A percentile compares a stretch with the other conserved stretches of the same genome.
These are phyloP conservation scores for Pythium sukuiense DNA, from an alignment of 352 stramenopile species.

Conservation along the genomic window DNA sequence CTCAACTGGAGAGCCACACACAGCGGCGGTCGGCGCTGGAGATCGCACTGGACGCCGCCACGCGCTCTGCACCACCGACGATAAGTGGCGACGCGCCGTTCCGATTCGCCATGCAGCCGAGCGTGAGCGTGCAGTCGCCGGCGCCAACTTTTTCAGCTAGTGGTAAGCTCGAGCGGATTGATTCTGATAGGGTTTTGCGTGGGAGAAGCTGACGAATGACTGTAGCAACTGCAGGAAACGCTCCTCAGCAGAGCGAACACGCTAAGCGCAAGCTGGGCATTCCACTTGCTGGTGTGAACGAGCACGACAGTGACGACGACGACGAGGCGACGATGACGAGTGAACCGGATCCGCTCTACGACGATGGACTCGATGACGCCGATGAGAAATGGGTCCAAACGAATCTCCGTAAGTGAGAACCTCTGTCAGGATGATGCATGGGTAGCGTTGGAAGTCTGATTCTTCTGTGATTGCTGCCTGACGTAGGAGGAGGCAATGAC, in stretches of 20 bases:
- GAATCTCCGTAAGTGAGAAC: conserved; percentile 49
- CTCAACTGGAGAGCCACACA: conserved; percentile 38
- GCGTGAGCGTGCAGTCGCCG: conserved; percentile 17
- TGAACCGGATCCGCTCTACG: conserved; percentile 62
- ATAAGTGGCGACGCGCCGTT: conserved; percentile 41
- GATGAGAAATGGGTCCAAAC: conserved; percentile 71
- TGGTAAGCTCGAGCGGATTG: conserved; percentile 22
- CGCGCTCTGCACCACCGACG: background rate
- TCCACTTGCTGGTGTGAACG: conserved; percentile 20
- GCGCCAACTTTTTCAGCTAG: conserved; percentile 6
- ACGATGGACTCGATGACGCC: conserved; percentile 56
- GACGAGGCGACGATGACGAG: conserved; percentile 11
- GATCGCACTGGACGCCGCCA: conserved; percentile 43
- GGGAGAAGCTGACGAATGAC: background rate
- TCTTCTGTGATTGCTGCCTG: conserved; percentile 4
- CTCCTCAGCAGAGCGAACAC: conserved; percentile 28
- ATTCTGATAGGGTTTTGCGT: background rate
- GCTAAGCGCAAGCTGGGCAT: conserved; percentile 35
- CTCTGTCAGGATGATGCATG: background rate
- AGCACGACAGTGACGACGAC: conserved; percentile 25
- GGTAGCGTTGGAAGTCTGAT: background rate
- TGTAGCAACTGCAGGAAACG: conserved; percentile 29
- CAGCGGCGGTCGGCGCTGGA: conserved; percentile 41
- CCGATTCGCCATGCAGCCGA: conserved; percentile 25
- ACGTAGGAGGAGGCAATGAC: conserved; percentile 6